phyloP scores from a whole-genome alignment of 495 filamentous ascomycete species.

The Neurospora hispaniola region DNA sequence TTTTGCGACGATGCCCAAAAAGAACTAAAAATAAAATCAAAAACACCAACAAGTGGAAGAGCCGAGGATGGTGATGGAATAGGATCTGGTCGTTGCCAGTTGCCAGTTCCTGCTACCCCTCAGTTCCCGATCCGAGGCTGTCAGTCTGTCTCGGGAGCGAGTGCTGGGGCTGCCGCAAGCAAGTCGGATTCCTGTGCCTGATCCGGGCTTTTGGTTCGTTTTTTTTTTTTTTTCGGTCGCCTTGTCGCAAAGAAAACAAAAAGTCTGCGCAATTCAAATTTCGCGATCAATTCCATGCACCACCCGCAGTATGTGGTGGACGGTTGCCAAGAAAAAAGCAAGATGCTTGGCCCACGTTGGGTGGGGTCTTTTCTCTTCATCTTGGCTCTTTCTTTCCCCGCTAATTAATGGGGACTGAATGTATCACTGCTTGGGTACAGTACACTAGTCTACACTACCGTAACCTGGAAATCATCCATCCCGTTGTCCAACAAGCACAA shows the following conservation, averaged over 20 bases:
- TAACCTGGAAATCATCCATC: no score
- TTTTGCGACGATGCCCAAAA: conserved; percentile 1
- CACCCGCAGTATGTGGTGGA: not conserved
- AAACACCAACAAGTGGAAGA: not conserved
- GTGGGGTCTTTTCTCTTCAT: not conserved
- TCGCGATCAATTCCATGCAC: not conserved
- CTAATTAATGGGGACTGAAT: not conserved
- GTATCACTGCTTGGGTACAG: not conserved
- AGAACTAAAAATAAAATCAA: not conserved
- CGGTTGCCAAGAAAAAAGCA: not conserved
- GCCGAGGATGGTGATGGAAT: not conserved
- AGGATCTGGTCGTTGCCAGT: not conserved
- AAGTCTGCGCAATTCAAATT: not conserved
- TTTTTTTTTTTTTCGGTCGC: not conserved
- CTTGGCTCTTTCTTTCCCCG: not conserved
- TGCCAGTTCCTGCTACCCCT: not conserved
- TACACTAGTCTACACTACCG: not conserved
- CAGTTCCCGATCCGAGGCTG: not conserved
- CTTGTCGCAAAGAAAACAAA: not conserved
- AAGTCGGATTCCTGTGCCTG: not conserved
- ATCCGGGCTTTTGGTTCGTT: not conserved
- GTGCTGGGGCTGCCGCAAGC: not conserved
- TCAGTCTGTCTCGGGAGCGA: not conserved
- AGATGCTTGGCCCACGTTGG: not conserved
- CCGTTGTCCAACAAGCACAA: no score